Base-by-base conservation (phyloP, 169 alveolate species). In the Neospora caninum region DNA sequence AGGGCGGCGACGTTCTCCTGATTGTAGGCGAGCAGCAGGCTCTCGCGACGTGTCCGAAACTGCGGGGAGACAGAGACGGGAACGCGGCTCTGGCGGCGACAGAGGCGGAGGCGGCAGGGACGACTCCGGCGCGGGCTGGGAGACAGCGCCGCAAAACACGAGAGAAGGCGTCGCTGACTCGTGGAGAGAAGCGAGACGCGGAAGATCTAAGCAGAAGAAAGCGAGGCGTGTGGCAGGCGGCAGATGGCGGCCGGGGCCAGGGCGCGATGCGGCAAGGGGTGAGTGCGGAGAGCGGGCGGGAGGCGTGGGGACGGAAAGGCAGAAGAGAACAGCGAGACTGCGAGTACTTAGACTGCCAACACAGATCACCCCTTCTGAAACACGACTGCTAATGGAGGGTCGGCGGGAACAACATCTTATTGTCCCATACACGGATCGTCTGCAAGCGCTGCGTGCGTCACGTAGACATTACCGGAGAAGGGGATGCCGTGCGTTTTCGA, bases 1-100 rank as follows among this genome's bases (percentile, higher is more conserved):
- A 49, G 41, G 89, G 89, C 6, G 89, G 89, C 43, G 69, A 82
- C 67, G 89, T 82, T 82, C 69, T 82, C 67, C 38, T 82, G 25
- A 20, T 10, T 6, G 89, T 82, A 1, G 38, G 89, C 34, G 86
- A 78, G 86, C 86, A 2, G 31, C 27, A 7, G 49, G 43, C 39
- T 4, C 27, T 78, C 86, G 86, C 39, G 82, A 2, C 22, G 82
- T 69, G 34, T 29, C 73, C 73, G 4, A 9, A 7, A 64, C 4
- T 29, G 34, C 73, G 73, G 7, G 31, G n/a, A 64, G 73, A 4
- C 25, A 10, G 7, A 13, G 43, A n/a, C 39, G 45, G n/a, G 20
- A n/a, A 13, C 22, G 86, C 7, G 45, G 20, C 22, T 4, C 10
- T 2, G 86, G 13, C 39, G 45, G 45, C 9, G 86, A 78, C 42